Percentiles rank a stretch among this genome's conserved stretches.
These are phyloP conservation scores for Mycosphaerella sp. DNA, from an alignment of 2,329 filamentous ascomycete genomes.

Conservation along the genomic window DNA sequence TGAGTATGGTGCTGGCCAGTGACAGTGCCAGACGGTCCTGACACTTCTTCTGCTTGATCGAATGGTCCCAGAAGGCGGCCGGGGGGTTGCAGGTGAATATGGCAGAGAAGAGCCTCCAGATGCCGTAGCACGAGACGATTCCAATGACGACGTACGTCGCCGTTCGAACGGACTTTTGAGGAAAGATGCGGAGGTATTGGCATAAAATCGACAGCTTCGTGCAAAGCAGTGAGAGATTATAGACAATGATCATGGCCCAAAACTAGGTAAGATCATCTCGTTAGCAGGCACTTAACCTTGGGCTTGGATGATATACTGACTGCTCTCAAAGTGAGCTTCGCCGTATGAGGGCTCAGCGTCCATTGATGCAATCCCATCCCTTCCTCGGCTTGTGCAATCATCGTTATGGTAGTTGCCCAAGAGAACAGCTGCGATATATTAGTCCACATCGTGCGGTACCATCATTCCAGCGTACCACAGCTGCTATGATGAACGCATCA, in stretches of 20 bases:
- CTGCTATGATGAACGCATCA: conserved; percentile 8
- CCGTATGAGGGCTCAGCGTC: conserved; percentile 3
- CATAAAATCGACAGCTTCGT: conserved; percentile 43
- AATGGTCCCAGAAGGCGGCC: conserved; percentile 36
- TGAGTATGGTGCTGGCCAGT: conserved; percentile 33
- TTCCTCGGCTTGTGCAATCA: conserved; percentile 1
- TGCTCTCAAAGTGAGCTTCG: conserved; percentile 3
- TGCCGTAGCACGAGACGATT: conserved; percentile 29
- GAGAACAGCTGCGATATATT: background rate
- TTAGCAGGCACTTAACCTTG: background rate
- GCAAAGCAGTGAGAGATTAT: conserved; percentile 34
- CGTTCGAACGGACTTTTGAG: conserved; percentile 34
- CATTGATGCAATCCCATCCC: conserved; percentile 7
- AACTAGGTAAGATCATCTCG: background rate
- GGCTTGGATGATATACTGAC: background rate
- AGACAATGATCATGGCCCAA: conserved; percentile 25
- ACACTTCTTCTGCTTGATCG: conserved; percentile 10
- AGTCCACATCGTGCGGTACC: background rate
- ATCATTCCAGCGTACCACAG: conserved; percentile 1
- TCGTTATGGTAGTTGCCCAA: background rate
- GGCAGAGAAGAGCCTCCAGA: conserved; percentile 33
- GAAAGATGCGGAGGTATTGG: conserved; percentile 45
- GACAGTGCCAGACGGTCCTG: conserved; percentile 10
- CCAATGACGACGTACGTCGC: conserved; percentile 25
- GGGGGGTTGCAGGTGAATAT: conserved; percentile 38